Conservation (phyloP, 306 rosid genomes). For the Myrica gale region DNA sequence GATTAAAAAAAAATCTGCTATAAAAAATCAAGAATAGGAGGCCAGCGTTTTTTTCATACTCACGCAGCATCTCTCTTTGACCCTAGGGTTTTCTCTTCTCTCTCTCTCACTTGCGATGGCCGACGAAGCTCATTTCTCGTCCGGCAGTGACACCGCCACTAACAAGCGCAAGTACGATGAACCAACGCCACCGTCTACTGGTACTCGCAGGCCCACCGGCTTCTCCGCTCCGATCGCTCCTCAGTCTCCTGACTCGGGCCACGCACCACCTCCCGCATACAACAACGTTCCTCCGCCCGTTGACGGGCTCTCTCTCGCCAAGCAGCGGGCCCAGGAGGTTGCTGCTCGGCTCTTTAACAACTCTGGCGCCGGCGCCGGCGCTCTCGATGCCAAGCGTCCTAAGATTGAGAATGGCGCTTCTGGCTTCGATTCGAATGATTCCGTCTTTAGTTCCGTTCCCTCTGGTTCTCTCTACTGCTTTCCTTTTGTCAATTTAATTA, state of each 20-base stretch:
- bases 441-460: conserved; percentile 44
- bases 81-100: conserved; percentile 45
- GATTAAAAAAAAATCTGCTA: neutral
- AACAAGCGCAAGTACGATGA: conserved; percentile 90
- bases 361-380: conserved; percentile 33
- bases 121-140: conserved; percentile 70
- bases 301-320: conserved; percentile 75
- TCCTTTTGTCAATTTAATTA: no score
- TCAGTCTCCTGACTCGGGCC: conserved; percentile 45
- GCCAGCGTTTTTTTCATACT: neutral
- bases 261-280: conserved; percentile 44
- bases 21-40: conserved; percentile 5
- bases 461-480: conserved; percentile 14
- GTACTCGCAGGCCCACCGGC: conserved; percentile 55
- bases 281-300: conserved; percentile 67
- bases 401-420: conserved; percentile 73
- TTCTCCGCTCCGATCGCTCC: conserved; percentile 65
- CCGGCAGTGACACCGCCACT: conserved; percentile 43
- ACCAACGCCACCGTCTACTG: conserved; percentile 36
- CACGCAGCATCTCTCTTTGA: conserved; percentile 15
- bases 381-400: conserved; percentile 68
- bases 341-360: conserved; percentile 74
- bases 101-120: conserved; percentile 40
- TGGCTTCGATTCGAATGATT: conserved; percentile 65
- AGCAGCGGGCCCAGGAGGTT: conserved; percentile 92